phyloP scores from a whole-genome alignment of 1,284 basidiomycete species.

The Apiotrichum akiyoshidainum region DNA sequence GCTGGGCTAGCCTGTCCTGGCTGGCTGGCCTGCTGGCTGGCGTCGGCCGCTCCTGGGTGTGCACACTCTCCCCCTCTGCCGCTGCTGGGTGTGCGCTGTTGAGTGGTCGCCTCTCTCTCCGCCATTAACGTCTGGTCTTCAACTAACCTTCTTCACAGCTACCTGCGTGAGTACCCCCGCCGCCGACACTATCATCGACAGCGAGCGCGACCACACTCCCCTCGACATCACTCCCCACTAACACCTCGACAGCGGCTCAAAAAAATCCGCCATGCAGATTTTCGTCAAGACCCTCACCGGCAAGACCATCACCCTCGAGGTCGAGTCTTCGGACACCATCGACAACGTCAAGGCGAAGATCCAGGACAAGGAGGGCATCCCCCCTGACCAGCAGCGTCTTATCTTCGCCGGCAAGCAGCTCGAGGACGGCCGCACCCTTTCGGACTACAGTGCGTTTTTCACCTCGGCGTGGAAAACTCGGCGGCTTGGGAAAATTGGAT shows the following conservation, averaged over 20 bases:
- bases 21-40: background rate
- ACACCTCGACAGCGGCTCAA: slow-evolving; percentile 24
- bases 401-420: slow-evolving; percentile 96
- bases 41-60: background rate
- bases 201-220: background rate
- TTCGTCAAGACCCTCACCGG: slow-evolving; percentile 52
- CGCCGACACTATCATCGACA: background rate
- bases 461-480: background rate
- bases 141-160: slow-evolving; percentile 8
- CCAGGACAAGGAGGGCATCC: slow-evolving; percentile 67
- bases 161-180: slow-evolving; percentile 3
- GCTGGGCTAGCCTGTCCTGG: background rate
- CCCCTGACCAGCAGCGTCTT: slow-evolving; percentile 88
- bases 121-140: slow-evolving; percentile 1
- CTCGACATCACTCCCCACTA: background rate
- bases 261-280: too few species aligned
- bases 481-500: background rate
- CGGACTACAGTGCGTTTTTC: slow-evolving; percentile 69
- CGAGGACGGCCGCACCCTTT: slow-evolving; percentile 90
- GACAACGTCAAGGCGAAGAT: slow-evolving; percentile 62
- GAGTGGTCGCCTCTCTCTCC: background rate
- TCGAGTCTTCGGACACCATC: slow-evolving; percentile 61
- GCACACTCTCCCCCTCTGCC: too few species aligned
- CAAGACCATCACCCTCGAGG: slow-evolving; percentile 61
- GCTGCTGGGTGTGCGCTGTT: background rate